Percentiles rank a stretch among this genome's conserved stretches.
phyloP scores from a whole-genome alignment of 441 rosid species.

The Gossypium aridum region DNA sequence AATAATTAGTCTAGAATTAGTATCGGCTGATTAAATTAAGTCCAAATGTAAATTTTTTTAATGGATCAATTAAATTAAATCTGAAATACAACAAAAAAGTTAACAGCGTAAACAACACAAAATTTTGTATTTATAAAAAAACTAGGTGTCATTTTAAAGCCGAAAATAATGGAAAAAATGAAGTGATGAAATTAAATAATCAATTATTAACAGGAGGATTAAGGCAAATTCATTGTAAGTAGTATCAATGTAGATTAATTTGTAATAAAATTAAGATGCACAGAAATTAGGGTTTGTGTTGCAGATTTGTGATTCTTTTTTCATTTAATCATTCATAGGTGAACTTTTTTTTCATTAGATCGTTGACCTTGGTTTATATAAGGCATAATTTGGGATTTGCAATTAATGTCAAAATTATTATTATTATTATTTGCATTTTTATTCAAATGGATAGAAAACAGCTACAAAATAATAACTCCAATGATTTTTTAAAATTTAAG shows the following conservation, averaged over 20 bases:
- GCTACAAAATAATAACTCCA: neutral
- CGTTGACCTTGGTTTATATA: slow-evolving; percentile 20
- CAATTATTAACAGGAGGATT: too few relatives aligned
- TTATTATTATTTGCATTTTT: neutral
- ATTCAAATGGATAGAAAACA: neutral
- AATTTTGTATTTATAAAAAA: too few relatives aligned
- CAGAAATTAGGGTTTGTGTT: neutral
- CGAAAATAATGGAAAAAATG: neutral
- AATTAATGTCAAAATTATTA: neutral
- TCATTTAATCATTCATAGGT: slow-evolving; percentile 19
- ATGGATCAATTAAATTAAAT: too few relatives aligned
- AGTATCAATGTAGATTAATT: neutral
- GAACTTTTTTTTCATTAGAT: slow-evolving; percentile 12
- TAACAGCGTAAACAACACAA: neutral
- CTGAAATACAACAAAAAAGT: neutral
- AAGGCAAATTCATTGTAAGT: neutral
- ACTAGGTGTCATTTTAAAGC: neutral
- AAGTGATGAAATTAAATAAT: neutral
- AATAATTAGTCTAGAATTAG: too few relatives aligned
- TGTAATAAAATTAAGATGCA: neutral
- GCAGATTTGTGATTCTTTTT: neutral
- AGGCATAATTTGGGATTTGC: slow-evolving; percentile 21
- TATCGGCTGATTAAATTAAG: too few relatives aligned
- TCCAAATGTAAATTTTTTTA: too few relatives aligned
- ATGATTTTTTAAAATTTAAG: neutral